phyloP scores from a whole-genome alignment of 805 yeast genomes.

The Hanseniaspora guilliermondii region DNA sequence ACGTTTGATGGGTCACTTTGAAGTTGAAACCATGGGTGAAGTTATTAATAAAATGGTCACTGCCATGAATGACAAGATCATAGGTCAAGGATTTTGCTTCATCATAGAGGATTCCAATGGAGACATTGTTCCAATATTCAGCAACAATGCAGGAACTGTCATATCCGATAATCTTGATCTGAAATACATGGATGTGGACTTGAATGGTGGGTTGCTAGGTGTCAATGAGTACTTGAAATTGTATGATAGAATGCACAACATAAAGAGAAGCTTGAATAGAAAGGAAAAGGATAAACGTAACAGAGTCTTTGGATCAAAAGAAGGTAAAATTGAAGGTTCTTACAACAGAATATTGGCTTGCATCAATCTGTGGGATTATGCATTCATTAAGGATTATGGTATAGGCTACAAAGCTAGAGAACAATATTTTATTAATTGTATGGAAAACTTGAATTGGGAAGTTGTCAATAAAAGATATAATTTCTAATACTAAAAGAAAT shows the following conservation, averaged over 20 bases:
- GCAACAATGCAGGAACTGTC: constrained; percentile 70
- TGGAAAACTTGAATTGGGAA: constrained; percentile 78
- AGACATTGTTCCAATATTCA: constrained; percentile 38
- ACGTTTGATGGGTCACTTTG: constrained; percentile 28
- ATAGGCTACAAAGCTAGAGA: constrained; percentile 44
- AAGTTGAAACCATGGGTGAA: constrained; percentile 31
- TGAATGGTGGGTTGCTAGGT: constrained; percentile 46
- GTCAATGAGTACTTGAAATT: constrained; percentile 38
- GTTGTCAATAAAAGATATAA: constrained; percentile 39
- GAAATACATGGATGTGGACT: constrained; percentile 46
- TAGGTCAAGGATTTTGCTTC: constrained; percentile 65
- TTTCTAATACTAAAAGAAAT: not conserved
- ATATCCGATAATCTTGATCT: constrained; percentile 18
- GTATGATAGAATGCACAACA: constrained; percentile 30
- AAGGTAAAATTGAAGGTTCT: constrained; percentile 29
- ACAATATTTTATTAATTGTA: constrained; percentile 57
- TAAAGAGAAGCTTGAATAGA: not conserved
- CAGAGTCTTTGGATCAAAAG: not conserved
- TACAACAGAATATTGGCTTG: constrained; percentile 37
- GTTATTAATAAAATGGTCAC: constrained; percentile 39
- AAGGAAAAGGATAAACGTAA: not conserved
- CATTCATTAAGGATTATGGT: constrained; percentile 80
- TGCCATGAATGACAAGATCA: constrained; percentile 34
- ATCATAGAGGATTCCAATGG: constrained; percentile 56
- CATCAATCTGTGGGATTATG: constrained; percentile 77